Evolutionary conservation across 495 filamentous ascomycete species (phyloP).

Genomic region (Trichoderma erinaceum): DNA sequence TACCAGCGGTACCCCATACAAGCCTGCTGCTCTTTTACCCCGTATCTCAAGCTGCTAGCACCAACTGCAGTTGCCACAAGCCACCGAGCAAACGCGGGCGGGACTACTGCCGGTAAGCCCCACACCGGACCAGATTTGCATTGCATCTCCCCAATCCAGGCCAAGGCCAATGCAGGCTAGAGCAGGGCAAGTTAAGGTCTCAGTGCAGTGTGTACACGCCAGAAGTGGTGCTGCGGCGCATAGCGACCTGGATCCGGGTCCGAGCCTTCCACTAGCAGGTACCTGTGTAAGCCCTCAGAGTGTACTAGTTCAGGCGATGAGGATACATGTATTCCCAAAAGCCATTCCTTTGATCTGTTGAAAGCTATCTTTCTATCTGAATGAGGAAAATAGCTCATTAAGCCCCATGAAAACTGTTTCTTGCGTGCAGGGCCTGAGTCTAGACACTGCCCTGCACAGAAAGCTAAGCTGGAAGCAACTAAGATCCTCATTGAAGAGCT

Average conservation of each 20-base stretch:
- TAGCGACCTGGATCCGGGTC: slow-evolving; percentile 10
- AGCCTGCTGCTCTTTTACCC: neutral
- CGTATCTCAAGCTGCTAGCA: neutral
- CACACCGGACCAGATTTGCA: neutral
- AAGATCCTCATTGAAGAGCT: too few relatives aligned
- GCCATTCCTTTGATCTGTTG: too few relatives aligned
- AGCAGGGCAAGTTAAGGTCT: slow-evolving; percentile 7
- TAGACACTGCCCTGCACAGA: too few relatives aligned
- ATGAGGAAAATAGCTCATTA: too few relatives aligned
- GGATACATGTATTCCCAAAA: too few relatives aligned
- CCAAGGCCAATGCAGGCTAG: neutral
- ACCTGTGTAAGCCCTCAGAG: too few relatives aligned
- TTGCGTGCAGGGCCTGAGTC: too few relatives aligned
- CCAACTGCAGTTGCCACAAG: neutral
- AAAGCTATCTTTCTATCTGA: too few relatives aligned
- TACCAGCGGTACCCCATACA: neutral
- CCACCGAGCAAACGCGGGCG: slow-evolving; percentile 10
- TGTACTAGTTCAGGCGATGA: too few relatives aligned
- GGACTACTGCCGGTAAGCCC: slow-evolving; percentile 13
- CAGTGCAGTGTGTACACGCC: neutral
- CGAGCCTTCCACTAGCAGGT: slow-evolving; percentile 13
- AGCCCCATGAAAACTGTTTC: too few relatives aligned
- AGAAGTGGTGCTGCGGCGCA: neutral
- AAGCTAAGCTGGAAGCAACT: too few relatives aligned
- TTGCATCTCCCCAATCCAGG: neutral